These are phyloP conservation scores for Clavaria fumosa DNA, from an alignment of 768 basidiomycete species.

Conservation along the genomic window DNA sequence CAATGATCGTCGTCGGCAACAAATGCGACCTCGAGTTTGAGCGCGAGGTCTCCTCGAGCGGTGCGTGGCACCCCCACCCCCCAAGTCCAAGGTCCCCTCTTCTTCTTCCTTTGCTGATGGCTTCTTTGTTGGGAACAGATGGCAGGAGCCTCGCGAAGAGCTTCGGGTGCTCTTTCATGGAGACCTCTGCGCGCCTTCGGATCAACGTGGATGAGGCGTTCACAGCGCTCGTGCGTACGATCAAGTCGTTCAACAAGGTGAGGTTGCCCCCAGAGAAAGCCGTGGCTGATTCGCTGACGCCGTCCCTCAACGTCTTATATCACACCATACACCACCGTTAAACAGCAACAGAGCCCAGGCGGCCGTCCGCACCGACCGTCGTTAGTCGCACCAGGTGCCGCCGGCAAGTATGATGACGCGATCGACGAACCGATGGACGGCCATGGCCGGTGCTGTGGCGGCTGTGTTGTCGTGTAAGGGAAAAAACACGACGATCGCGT, in stretches of 20 bases:
- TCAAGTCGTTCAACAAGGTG: constrained; percentile 88
- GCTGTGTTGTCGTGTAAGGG: neutral
- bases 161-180: constrained; percentile 87
- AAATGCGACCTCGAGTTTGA: constrained; percentile 95
- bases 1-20: constrained; percentile 94
- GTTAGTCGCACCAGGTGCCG: too few species aligned
- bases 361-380: neutral
- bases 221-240: constrained; percentile 82
- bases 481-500: too few species aligned
- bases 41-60: constrained; percentile 89
- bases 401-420: too few species aligned
- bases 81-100: neutral
- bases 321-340: neutral
- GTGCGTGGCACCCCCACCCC: constrained; percentile 25
- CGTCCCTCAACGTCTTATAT: neutral
- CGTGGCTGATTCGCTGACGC: neutral
- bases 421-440: neutral
- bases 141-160: constrained; percentile 92
- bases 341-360: neutral
- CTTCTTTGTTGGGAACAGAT: constrained; percentile 36
- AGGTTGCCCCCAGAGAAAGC: too few species aligned
- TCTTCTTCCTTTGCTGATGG: neutral
- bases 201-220: constrained; percentile 97
- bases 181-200: constrained; percentile 91
- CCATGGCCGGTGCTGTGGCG: neutral